Evolutionary conservation across 139 green algal species (phyloP).

Genomic region (Penium margaritaceum): DNA sequence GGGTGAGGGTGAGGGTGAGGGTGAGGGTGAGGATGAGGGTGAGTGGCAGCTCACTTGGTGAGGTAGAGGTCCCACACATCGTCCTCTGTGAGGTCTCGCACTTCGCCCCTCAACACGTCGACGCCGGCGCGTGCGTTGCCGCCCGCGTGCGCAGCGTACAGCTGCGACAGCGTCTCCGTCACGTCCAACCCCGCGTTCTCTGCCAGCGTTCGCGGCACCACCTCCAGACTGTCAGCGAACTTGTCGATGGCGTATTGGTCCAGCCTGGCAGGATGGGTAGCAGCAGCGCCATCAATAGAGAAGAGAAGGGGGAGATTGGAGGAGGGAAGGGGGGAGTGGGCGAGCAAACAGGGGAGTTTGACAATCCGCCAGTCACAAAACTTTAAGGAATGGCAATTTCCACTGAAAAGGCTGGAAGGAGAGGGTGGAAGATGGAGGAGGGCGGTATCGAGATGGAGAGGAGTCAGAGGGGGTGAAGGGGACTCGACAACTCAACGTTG

Average conservation of each 20-base stretch:
- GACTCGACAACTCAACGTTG: too few species aligned
- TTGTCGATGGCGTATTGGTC: slow-evolving; percentile 92
- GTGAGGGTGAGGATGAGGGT: too few species aligned
- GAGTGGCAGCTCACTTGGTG: slow-evolving; percentile 47
- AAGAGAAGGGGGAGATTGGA: neutral
- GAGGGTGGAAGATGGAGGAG: neutral
- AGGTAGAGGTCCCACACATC: slow-evolving; percentile 47
- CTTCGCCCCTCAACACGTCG: slow-evolving; percentile 69
- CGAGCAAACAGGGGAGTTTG: neutral
- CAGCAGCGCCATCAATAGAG: too few species aligned
- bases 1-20: too few species aligned
- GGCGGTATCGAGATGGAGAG: neutral
- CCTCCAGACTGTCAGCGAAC: slow-evolving; percentile 86
- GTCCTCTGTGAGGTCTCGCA: slow-evolving; percentile 62
- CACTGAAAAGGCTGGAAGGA: too few species aligned
- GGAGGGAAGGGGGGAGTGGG: neutral
- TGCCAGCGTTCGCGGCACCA: slow-evolving; percentile 81
- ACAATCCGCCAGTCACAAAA: too few species aligned
- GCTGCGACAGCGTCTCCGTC: slow-evolving; percentile 63
- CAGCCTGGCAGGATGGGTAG: slow-evolving; percentile 47
- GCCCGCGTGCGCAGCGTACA: slow-evolving; percentile 75
- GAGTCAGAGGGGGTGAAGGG: too few species aligned
- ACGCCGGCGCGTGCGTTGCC: slow-evolving; percentile 68
- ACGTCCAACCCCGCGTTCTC: slow-evolving; percentile 80
- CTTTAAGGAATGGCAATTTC: too few species aligned